phyloP scores from a whole-genome alignment of 805 yeast genomes.

The Myxozyma lipomycoides region DNA sequence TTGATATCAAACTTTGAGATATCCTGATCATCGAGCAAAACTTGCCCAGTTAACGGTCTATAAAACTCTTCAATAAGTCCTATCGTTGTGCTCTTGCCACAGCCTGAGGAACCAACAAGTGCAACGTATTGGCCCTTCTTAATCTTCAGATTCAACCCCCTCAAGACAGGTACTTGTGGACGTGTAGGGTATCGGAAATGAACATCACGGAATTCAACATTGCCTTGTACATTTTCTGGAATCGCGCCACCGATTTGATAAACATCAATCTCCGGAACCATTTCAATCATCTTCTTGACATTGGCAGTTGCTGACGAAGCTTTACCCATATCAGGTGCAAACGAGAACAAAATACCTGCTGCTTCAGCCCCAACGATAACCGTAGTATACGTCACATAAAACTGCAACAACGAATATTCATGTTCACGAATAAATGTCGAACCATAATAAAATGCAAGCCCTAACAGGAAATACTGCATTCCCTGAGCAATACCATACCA shows the following conservation, averaged over 20 bases:
- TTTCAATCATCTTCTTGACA: slow-evolving; percentile 35
- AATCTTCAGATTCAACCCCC: slow-evolving; percentile 34
- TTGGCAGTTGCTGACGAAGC: slow-evolving; percentile 40
- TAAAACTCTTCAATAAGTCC: slow-evolving; percentile 46
- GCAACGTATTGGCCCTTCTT: slow-evolving; percentile 85
- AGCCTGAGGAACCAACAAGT: slow-evolving; percentile 83
- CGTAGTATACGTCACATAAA: slow-evolving; percentile 41
- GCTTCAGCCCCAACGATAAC: slow-evolving; percentile 43
- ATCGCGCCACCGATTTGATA: slow-evolving; percentile 33
- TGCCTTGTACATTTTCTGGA: slow-evolving; percentile 41
- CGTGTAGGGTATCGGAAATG: slow-evolving; percentile 36
- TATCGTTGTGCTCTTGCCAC: slow-evolving; percentile 44
- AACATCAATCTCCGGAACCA: slow-evolving; percentile 38
- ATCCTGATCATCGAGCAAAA: slow-evolving; percentile 21
- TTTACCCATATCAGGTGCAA: slow-evolving; percentile 45
- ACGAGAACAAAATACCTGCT: slow-evolving; percentile 42
- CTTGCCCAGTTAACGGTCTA: slow-evolving; percentile 16
- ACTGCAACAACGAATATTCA: slow-evolving; percentile 34
- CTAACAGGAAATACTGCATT: slow-evolving; percentile 41
- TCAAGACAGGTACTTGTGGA: slow-evolving; percentile 32
- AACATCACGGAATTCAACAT: slow-evolving; percentile 48
- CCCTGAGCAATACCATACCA: slow-evolving; percentile 41
- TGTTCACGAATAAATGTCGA: slow-evolving; percentile 36
- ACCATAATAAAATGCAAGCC: slow-evolving; percentile 45
- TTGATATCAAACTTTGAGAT: slow-evolving; percentile 41